Evolutionary conservation across 108 stramenopile species (phyloP).

Genomic region (Cyclotella cryptica): DNA sequence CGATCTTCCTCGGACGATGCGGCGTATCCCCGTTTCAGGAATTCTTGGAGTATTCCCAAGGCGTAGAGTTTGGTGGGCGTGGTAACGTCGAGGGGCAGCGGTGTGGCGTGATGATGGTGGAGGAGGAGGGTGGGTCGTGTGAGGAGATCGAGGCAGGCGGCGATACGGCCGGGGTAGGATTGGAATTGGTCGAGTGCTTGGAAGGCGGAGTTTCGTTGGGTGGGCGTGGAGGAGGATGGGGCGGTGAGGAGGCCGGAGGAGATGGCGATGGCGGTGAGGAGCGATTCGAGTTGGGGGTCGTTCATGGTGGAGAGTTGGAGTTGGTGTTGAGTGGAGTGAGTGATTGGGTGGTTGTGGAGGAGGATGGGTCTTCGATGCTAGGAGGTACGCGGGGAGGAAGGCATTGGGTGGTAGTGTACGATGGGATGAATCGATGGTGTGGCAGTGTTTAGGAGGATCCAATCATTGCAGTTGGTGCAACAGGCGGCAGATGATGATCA

Average conservation of each 20-base stretch:
- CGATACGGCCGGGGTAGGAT: constrained; percentile 69
- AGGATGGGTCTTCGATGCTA: too few species aligned
- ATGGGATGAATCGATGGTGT: too few species aligned
- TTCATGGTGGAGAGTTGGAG: constrained; percentile 40
- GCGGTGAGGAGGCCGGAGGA: constrained; percentile 60
- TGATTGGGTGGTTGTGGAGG: too few species aligned
- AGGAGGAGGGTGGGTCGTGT: constrained; percentile 29
- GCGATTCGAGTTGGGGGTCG: constrained; percentile 62
- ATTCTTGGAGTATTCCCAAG: constrained; percentile 64
- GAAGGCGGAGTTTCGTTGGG: constrained; percentile 75
- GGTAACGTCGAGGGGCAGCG: constrained; percentile 62
- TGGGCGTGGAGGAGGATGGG: constrained; percentile 46
- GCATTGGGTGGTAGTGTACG: too few species aligned
- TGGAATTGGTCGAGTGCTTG: constrained; percentile 76
- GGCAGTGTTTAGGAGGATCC: too few species aligned
- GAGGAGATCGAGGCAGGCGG: constrained; percentile 61
- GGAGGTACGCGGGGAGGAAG: too few species aligned
- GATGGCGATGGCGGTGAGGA: constrained; percentile 80
- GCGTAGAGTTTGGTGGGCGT: constrained; percentile 80
- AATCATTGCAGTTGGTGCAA: too few species aligned
- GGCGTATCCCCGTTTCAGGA: constrained; percentile 67
- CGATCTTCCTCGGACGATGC: constrained; percentile 70
- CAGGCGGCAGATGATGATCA: too few species aligned
- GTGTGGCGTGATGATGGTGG: constrained; percentile 34
- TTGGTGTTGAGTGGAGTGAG: background rate